These are phyloP conservation scores for Anacardium occidentale DNA, from an alignment of 345 rosid species.

Conservation along the genomic window DNA sequence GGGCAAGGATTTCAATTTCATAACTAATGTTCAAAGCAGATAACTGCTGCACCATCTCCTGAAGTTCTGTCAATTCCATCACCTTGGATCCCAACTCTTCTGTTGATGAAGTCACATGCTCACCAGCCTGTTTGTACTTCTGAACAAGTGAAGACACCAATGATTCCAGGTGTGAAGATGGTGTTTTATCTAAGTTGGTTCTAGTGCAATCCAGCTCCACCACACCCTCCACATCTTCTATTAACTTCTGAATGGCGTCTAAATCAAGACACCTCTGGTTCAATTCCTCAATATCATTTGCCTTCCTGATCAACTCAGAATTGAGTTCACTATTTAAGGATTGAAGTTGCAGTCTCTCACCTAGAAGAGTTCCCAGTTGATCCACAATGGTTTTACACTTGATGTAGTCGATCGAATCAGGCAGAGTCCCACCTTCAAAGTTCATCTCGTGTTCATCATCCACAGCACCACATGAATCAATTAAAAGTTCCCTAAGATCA, in stretches of 20 bases:
- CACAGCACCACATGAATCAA: slow-evolving; percentile 36
- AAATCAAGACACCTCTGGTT: slow-evolving; percentile 43
- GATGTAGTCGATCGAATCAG: slow-evolving; percentile 45
- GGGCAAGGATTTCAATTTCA: slow-evolving; percentile 49
- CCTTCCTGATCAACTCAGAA: slow-evolving; percentile 45
- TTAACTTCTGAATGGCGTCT: slow-evolving; percentile 48
- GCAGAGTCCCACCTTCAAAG: slow-evolving; percentile 30
- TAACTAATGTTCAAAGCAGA: slow-evolving; percentile 53
- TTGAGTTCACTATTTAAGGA: slow-evolving; percentile 53
- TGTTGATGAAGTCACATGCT: slow-evolving; percentile 34
- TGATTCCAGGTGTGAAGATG: slow-evolving; percentile 51
- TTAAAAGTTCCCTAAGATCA: slow-evolving; percentile 49
- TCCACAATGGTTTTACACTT: slow-evolving; percentile 46
- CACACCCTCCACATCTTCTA: slow-evolving; percentile 55
- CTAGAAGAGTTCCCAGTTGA: slow-evolving; percentile 46
- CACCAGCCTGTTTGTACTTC: slow-evolving; percentile 52
- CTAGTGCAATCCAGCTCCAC: slow-evolving; percentile 46
- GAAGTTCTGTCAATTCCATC: slow-evolving; percentile 45
- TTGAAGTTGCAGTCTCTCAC: slow-evolving; percentile 58
- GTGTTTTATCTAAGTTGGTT: slow-evolving; percentile 35
- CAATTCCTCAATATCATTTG: slow-evolving; percentile 54
- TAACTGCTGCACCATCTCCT: slow-evolving; percentile 45
- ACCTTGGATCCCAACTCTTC: slow-evolving; percentile 48
- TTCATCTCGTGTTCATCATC: slow-evolving; percentile 31
- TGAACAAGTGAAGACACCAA: slow-evolving; percentile 63